These are phyloP conservation scores for Eucalyptus polyanthemos DNA, from an alignment of 345 rosid species.

Conservation along the genomic window DNA sequence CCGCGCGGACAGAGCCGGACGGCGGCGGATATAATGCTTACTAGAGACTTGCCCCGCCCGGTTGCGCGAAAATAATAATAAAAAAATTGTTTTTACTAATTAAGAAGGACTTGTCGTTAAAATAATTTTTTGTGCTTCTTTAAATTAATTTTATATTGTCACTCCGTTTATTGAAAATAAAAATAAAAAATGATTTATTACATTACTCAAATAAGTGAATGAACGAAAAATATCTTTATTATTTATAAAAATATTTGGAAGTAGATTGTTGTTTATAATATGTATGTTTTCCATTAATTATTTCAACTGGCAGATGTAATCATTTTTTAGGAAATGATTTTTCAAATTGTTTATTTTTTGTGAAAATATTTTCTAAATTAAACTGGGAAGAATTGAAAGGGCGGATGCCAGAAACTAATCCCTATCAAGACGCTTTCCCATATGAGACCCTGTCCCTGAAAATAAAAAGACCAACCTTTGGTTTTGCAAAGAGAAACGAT, in stretches of 20 bases:
- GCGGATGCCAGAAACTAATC: background rate
- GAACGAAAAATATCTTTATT: accelerated
- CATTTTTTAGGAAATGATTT: accelerated
- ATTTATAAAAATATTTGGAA: accelerated
- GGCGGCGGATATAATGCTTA: background rate
- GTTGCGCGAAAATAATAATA: background rate
- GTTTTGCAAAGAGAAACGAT: no score
- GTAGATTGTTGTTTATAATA: accelerated
- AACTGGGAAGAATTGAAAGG: accelerated
- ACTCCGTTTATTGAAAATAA: accelerated
- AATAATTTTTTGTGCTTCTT: no score
- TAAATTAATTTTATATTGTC: no score
- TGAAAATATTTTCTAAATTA: accelerated
- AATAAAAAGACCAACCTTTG: accelerated
- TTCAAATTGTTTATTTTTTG: accelerated
- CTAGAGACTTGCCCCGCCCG: background rate
- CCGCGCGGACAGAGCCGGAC: background rate
- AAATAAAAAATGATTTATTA: accelerated
- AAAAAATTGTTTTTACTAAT: background rate
- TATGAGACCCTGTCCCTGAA: accelerated
- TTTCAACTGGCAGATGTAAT: accelerated
- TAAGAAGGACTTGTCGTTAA: background rate
- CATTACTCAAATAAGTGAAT: background rate
- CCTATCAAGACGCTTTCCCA: accelerated
- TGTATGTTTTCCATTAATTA: accelerated